Evolutionary conservation across 75 land plant species (phyloP), one percentile per base, ranked within the genome.

Genomic region (Cunninghamia lanceolata): DNA sequence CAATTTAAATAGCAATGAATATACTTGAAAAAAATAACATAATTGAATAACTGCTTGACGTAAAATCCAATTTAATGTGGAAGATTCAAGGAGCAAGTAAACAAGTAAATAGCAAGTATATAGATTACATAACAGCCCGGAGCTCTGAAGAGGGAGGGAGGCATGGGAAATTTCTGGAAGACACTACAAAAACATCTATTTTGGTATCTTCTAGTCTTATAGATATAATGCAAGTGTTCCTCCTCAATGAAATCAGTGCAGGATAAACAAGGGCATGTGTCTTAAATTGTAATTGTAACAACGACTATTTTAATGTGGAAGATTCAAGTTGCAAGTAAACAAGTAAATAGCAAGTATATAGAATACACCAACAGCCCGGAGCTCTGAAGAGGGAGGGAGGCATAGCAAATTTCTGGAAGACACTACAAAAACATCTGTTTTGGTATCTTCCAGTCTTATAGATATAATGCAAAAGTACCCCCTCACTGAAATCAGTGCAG

Each of bases 1-100:
- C 45, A 80, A 80, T 43, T n/a, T 80, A 45, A 59, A 52, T 66
- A 66, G 79, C 82, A 75, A 54, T 84, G 4, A 73, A 32, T 45
- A 80, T 80, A 13, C 19, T 80, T 11, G 50, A 80, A 21, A 36
- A 42, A 73, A 77, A 16, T 21, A 39, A 8, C 38, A 25, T 78
- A 40, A 28, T 80, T 80, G 50, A 25, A 10, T n/a, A 45, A 4
- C 4, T 11, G 2, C 45, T 43, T 45, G 34, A 80, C 3, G 46
- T 10, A n/a, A 43, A 43, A 73, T 1, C 34, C 75, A 32, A 66
- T 6, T 63, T 28, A 28, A 7, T 63, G 68, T 63, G 68, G n/a
- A 63, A 63, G 68, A 21, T 28, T 63, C 68, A 63, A 21, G 30
- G 25, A 3, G 68, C n/a, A 28, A 63, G 30, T 53, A 53, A 53